Percentiles rank a stretch among this genome's conserved stretches.
These are phyloP conservation scores for Helicocarpus griseus DNA, from an alignment of 2,329 filamentous ascomycete species.

Conservation along the genomic window DNA sequence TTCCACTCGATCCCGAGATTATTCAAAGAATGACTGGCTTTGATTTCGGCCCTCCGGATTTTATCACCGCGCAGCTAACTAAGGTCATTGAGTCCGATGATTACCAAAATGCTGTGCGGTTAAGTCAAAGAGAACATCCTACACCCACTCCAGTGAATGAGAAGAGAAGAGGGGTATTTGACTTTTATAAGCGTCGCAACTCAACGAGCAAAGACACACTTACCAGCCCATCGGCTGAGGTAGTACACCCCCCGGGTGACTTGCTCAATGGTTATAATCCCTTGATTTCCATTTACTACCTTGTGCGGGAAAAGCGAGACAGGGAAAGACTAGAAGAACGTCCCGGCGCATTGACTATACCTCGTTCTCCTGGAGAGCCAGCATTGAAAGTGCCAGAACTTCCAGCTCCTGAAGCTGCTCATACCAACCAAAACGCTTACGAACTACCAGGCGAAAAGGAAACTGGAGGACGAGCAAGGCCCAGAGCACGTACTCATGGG, in stretches of 20 bases:
- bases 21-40: conserved; percentile 95
- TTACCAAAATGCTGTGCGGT: conserved; percentile 74
- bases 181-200: conserved; percentile 92
- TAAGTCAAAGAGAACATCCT: conserved; percentile 58
- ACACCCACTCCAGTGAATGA: conserved; percentile 53
- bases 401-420: conserved; percentile 69
- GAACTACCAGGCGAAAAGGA: conserved; percentile 85
- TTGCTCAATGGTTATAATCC: conserved; percentile 90
- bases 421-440: conserved; percentile 76
- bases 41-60: conserved; percentile 83
- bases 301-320: conserved; percentile 90
- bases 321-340: conserved; percentile 56
- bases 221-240: conserved; percentile 72
- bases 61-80: conserved; percentile 70
- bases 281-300: conserved; percentile 84
- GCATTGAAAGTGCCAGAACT: conserved; percentile 62
- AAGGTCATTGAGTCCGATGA: conserved; percentile 88
- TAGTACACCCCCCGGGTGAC: conserved; percentile 70
- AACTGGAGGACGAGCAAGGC: conserved; percentile 71
- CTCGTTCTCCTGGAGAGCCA: conserved; percentile 46
- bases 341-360: conserved; percentile 50
- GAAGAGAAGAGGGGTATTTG: conserved; percentile 83
- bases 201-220: conserved; percentile 86
- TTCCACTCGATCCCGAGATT: conserved; percentile 74
- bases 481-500: conserved; percentile 82